A percentile compares a stretch with the other conserved stretches of the same genome.
phyloP scores from a whole-genome alignment of 148 eudicot genomes.

The Nepenthes gracilis region DNA sequence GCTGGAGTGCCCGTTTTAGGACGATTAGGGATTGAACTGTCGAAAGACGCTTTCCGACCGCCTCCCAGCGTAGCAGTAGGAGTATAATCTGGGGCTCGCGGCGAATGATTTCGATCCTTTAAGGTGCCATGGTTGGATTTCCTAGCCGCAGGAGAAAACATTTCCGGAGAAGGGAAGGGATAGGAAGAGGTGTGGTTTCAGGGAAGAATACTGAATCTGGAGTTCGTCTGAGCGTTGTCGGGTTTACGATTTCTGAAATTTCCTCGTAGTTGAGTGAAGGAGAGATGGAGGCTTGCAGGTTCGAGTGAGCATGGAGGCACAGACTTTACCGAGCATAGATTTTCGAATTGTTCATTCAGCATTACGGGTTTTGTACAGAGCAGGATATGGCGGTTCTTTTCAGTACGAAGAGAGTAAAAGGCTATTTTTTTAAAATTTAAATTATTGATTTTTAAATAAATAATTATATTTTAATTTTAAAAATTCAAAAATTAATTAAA shows the following conservation, averaged over 20 bases:
- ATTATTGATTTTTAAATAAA: too few relatives aligned
- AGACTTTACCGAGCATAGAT: too few relatives aligned
- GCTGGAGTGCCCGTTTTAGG: constrained; percentile 92
- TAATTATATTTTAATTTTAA: too few relatives aligned
- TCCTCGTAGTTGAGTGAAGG: neutral
- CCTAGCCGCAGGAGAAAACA: constrained; percentile 63
- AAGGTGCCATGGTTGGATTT: constrained; percentile 23
- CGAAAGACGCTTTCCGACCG: constrained; percentile 14
- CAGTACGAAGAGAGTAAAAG: too few relatives aligned
- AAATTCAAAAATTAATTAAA: too few relatives aligned
- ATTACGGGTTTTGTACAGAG: too few relatives aligned
- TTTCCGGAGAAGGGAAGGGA: constrained; percentile 5
- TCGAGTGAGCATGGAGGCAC: too few relatives aligned
- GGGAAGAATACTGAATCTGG: neutral
- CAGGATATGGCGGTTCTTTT: too few relatives aligned
- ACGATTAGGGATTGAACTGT: constrained; percentile 37
- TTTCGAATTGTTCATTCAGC: too few relatives aligned
- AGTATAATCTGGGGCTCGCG: constrained; percentile 18
- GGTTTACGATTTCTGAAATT: constrained; percentile 4
- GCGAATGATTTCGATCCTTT: constrained; percentile 18
- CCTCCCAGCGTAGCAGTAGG: constrained; percentile 42
- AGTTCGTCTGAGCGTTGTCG: neutral
- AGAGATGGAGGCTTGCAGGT: too few relatives aligned
- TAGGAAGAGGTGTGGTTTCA: neutral
- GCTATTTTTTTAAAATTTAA: too few relatives aligned